Base-by-base conservation (phyloP, 352 stramenopile genomes). In the Hyaloperonospora brassicae region DNA sequence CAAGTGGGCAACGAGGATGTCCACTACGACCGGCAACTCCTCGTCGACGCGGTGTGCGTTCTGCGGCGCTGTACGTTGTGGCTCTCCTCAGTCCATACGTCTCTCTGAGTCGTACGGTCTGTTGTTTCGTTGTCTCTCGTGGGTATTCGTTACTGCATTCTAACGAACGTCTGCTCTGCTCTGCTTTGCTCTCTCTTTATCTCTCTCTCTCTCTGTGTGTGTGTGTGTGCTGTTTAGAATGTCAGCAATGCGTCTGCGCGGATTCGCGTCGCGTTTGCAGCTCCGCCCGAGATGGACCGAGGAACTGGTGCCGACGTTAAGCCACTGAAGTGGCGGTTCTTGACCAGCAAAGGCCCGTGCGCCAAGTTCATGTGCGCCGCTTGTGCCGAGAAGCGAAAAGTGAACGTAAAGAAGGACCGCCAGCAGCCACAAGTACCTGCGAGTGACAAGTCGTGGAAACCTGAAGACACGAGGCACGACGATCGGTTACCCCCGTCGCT, bases 241-340 rank as follows among this genome's bases (percentile, higher is more conserved):
- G 52, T 72, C 21, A 49, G 42, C 36, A 64, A 56, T 25, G 59
- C 48, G n/a, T 53, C 52, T 13, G 41, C 30, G 21, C 46, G 55
- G 23, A 60, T 66, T 31, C 45, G 38, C 30, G 47, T 64, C 21
- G 46, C 46, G 35, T 60, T 59, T 40, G 47, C 43, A 17, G 44
- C 55, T 1, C 25, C 55, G 23, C 41, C 45, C 11, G 42, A 52
- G 3, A 44, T 55, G 44, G 46, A 36, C 13, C 36, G 34, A 40
- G 54, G 47, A 12, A 50, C 47, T 3, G 55, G 56, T 39, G 47
- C 53, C 1, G 64, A 60, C 21, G 27, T 64, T n/a, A 71, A 64
- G 36, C 63, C 63, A 8, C 27, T 68, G 54, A 55, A 52, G 25
- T 67, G 59, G 63, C 55, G 55, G 24, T 65, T 71, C 36, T 42